Evolutionary conservation across 371 early-diverging fungal species (phyloP).

Genomic region (Apophysomyces sp.): DNA sequence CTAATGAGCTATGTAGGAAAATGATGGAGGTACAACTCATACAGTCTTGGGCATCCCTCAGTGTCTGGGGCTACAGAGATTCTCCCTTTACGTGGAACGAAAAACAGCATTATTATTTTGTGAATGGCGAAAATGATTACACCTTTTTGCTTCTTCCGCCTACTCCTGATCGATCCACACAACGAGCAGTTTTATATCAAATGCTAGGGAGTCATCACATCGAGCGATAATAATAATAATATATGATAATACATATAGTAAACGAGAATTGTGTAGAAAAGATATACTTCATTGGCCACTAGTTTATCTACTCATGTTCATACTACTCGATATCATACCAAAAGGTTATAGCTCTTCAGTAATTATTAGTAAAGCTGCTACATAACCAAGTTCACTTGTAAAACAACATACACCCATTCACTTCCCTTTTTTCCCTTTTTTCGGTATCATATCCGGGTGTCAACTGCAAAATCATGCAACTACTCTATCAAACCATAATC

Average conservation of each 20-base stretch:
- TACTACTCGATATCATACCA: no score
- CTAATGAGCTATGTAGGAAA: constrained; percentile 20
- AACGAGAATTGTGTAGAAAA: neutral
- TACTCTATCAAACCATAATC: neutral
- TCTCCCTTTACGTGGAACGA: constrained; percentile 63
- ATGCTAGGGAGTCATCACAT: neutral
- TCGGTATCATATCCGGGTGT: neutral
- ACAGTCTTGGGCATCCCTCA: constrained; percentile 55
- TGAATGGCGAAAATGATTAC: constrained; percentile 64
- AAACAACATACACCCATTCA: neutral
- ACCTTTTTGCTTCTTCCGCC: constrained; percentile 46
- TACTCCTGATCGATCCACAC: neutral
- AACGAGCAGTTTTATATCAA: neutral
- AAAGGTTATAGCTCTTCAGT: no score
- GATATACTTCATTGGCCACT: neutral
- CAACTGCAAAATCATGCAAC: neutral
- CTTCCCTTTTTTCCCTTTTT: neutral
- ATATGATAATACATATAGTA: neutral
- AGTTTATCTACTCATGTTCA: no score
- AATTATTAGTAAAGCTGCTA: neutral
- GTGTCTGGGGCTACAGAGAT: constrained; percentile 68
- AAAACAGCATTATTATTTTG: constrained; percentile 53
- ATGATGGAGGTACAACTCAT: constrained; percentile 14
- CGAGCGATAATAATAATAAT: neutral
- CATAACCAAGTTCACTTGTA: neutral